Evolutionary conservation across 2,329 filamentous ascomycete genomes (phyloP), one percentile per base, ranked within the genome.

Genomic region (Colletotrichum karsti): DNA sequence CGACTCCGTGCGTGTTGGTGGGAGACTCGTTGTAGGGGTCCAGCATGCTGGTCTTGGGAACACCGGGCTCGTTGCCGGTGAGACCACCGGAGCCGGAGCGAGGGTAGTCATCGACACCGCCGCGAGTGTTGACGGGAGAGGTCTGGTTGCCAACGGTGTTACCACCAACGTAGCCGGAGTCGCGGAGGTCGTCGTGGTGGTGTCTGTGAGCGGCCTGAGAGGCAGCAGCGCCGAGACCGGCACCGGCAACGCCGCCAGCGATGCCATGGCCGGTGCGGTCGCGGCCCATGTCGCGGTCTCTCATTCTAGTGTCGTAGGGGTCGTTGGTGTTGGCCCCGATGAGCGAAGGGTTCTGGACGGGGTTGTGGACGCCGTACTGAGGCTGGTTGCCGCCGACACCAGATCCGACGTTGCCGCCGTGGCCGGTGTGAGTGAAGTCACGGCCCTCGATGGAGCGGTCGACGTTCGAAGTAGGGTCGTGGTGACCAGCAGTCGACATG

Each of bases 271-370:
- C 69, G 7, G 58, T 60, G 15, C 58, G 65, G 15, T 70, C 68
- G 22, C 55, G 55, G n/a, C 68, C 68, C 65, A 69, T 60, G 54
- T 70, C 68, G 28, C 60, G 59, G 35, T 70, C 68, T 22, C 59
- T 58, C 35, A 70, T 57, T 4, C 68, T 55, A 26, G 64, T 69
- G 54, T 70, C 67, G 30, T 68, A 68, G 20, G 64, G 58, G 24
- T 70, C 67, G 15, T 20, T 44, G 8, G 18, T 33, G 57, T 42
- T 35, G n/a, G 58, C 61, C 13, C 62, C 60, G 8, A 57, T 33
- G 15, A 65, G 62, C 5, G 61, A 44, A 8, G 66, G 58, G 53
- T 69, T 68, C 30, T 54, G 42, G 5, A 53, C 44, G 2, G 39
- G 46, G 55, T n/a, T 51, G 22, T 51, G 33, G 5, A 55, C 48